Conservation (phyloP, 495 filamentous ascomycete species). For the Tuber indicum region DNA sequence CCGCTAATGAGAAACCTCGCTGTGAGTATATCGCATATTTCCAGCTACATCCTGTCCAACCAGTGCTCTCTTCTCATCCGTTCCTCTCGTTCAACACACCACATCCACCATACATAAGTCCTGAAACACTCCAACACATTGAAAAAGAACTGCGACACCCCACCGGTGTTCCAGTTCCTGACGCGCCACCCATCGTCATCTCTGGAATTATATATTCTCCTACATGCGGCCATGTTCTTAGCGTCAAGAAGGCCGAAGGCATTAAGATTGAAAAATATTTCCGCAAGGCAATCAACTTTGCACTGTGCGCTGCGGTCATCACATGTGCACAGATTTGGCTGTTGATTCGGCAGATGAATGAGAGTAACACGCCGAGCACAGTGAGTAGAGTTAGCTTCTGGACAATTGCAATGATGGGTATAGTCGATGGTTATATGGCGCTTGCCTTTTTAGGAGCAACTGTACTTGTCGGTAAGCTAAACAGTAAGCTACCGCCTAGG, state of each 20-base stretch:
- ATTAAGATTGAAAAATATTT: constrained; percentile 71
- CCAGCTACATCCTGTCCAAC: constrained; percentile 62
- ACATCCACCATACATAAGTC: constrained; percentile 39
- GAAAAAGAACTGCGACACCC: constrained; percentile 82
- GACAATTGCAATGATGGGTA: constrained; percentile 74
- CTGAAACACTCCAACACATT: constrained; percentile 55
- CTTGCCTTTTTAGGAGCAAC: constrained; percentile 36
- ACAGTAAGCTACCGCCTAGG: background rate
- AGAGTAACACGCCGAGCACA: constrained; percentile 90
- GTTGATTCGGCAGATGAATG: constrained; percentile 77
- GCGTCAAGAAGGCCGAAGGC: constrained; percentile 75
- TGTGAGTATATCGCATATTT: constrained; percentile 87
- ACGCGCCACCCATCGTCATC: constrained; percentile 65
- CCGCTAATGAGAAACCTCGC: constrained; percentile 57
- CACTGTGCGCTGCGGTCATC: constrained; percentile 59
- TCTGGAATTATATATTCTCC: constrained; percentile 85
- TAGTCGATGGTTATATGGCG: constrained; percentile 61
- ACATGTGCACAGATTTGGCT: constrained; percentile 66
- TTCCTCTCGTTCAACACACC: constrained; percentile 41
- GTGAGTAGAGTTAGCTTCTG: constrained; percentile 84
- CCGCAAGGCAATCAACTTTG: constrained; percentile 57
- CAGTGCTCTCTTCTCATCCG: constrained; percentile 44
- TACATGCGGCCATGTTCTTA: constrained; percentile 86
- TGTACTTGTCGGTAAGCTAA: constrained; percentile 35
- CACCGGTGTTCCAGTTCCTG: constrained; percentile 65